Evolutionary conservation across 768 basidiomycete genomes (phyloP), one percentile per base, ranked within the genome.

Genomic region (Zangia roseola): DNA sequence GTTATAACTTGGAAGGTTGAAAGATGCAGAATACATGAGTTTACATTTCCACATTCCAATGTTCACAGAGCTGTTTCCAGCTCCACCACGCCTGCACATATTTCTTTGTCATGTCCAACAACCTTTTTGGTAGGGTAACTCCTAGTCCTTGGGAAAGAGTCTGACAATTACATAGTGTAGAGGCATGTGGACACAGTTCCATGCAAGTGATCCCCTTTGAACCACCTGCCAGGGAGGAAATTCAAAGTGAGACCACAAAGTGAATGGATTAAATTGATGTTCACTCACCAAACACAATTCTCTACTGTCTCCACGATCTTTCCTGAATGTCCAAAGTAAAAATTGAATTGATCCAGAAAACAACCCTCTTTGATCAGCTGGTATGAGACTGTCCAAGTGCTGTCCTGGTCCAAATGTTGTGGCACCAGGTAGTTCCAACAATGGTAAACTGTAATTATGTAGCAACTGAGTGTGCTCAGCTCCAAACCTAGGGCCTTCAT

Each of bases 381-480:
- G 21, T 57, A 57, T 0, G 49, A 35, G 2, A 57, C 14, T 0
- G 50, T 57, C 43, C 47, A 57, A 6, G 43, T 16, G 2, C 10
- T 34, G 16, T 53, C 48, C 9, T 36, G 20, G 40, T 53, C 47
- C 0, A 41, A 33, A 14, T 50, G 52, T 12, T 47, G 40, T 2
- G 37, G 49, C 0, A 31, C 47, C 0, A 57, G n/a, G 5, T 57
- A 49, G 21, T 57, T 56, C 45, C 54, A 57, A 14, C 54, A 52
- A 8, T 56, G 50, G 24, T 28, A 57, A 0, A 37, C 50, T 0
- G 35, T 57, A 0, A 57, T 25, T 14, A 50, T 47, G 12, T 57
- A 44, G 2, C 9, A 6, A 1, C 46, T 20, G 4, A 52, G 41
- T 0, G 34, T 31, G 1, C 4, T 26, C 5, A 31, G 41, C 28